Evolutionary conservation across 495 filamentous ascomycete genomes (phyloP).

Genomic region (Xylaria curta): DNA sequence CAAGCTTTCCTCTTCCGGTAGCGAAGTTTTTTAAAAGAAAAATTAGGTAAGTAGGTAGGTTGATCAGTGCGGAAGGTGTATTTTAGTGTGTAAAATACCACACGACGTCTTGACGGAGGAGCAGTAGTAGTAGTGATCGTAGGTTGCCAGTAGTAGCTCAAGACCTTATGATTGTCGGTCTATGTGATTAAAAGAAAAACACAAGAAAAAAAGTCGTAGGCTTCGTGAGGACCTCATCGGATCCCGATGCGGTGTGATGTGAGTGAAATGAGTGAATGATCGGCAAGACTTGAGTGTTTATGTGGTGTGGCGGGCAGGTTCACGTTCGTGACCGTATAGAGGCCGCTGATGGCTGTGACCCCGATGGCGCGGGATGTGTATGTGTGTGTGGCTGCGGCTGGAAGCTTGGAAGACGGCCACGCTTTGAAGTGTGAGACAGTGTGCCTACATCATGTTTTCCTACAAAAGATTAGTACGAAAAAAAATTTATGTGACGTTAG

Average conservation of each 20-base stretch:
- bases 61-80: not conserved
- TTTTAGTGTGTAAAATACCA: not conserved
- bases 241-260: slow-evolving; percentile 23
- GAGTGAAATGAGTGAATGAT: slow-evolving; percentile 36
- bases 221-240: slow-evolving; percentile 39
- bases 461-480: slow-evolving; percentile 44
- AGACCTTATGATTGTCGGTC: not conserved
- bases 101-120: not conserved
- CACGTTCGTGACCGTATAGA: slow-evolving; percentile 43
- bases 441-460: slow-evolving; percentile 78
- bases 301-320: slow-evolving; percentile 32
- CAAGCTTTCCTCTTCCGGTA: not conserved
- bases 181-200: slow-evolving; percentile 15
- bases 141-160: not conserved
- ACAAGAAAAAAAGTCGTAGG: slow-evolving; percentile 37
- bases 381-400: slow-evolving; percentile 42
- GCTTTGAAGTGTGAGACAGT: slow-evolving; percentile 51
- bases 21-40: not conserved
- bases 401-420: slow-evolving; percentile 40
- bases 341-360: slow-evolving; percentile 42
- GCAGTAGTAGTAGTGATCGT: not conserved
- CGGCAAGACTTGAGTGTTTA: not conserved
- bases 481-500: not conserved
- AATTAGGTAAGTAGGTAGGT: not conserved
- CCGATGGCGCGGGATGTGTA: slow-evolving; percentile 46